These are phyloP conservation scores for Laetiporus sulphureus DNA, from an alignment of 1,284 basidiomycete genomes.

Conservation along the genomic window DNA sequence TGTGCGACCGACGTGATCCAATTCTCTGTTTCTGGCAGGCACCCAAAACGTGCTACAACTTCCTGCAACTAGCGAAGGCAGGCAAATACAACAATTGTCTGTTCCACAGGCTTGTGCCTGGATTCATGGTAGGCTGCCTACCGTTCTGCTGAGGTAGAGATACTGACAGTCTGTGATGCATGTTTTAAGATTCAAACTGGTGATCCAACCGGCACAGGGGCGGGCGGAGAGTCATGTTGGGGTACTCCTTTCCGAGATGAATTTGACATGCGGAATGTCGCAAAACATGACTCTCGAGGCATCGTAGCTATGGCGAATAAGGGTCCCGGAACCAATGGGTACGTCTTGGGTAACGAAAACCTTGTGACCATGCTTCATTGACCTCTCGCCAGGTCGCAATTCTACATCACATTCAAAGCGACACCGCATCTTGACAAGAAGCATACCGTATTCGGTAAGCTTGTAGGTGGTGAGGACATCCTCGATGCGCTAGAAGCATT, in stretches of 20 bases:
- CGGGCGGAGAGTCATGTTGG: conserved; percentile 93
- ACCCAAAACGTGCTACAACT: conserved; percentile 98
- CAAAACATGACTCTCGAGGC: conserved; percentile 79
- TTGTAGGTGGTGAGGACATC: conserved; percentile 92
- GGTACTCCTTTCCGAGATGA: conserved; percentile 94
- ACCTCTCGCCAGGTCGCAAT: conserved; percentile 64
- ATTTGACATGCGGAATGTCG: conserved; percentile 78
- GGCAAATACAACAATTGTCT: conserved; percentile 87
- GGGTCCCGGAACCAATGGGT: conserved; percentile 81
- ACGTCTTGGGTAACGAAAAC: conserved; percentile 14
- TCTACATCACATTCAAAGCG: conserved; percentile 82
- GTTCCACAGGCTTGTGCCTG: conserved; percentile 94
- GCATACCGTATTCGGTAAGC: conserved; percentile 95
- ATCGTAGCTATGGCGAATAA: conserved; percentile 89
- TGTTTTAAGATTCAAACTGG: conserved; percentile 79
- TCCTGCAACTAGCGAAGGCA: conserved; percentile 82
- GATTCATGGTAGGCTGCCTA: conserved; percentile 87
- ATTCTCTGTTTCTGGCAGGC: conserved; percentile 44
- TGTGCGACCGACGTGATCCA: neutral
- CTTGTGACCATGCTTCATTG: neutral
- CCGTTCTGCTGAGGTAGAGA: too few relatives aligned
- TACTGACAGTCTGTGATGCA: too few relatives aligned
- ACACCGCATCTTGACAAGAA: conserved; percentile 79
- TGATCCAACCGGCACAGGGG: conserved; percentile 93
- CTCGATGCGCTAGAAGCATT: conserved; percentile 80